Base-by-base conservation (phyloP, 2,329 filamentous ascomycete species). In the Pseudogymnoascus sp. region DNA sequence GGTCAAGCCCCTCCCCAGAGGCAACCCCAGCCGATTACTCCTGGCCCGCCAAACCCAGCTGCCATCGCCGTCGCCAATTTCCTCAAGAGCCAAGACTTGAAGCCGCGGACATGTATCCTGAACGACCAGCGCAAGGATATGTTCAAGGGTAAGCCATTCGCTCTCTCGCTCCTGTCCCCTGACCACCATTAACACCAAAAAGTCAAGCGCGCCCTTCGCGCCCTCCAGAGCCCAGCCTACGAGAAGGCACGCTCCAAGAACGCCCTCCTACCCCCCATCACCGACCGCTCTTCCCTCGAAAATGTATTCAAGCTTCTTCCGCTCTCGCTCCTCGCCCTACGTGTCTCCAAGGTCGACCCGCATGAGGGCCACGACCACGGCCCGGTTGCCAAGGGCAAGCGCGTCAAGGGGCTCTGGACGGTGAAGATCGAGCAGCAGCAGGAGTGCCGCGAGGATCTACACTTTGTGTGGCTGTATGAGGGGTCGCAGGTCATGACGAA, bases 41-140 rank as follows among this genome's bases (percentile, higher is more conserved):
- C 88, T 3, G 89, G 89, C 1, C 91, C 93, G 23, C 91, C 93
- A 4, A 94, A 96, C 69, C 93, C 93, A 39, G 86, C 92, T 71
- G 92, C 92, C 19, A 78, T 97, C 52, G 92, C 92, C 7, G 83
- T 99, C 62, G 95, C 94, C 68, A 88, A 91, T 71, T 99, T 96
- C 77, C 78, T 99, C 64, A 86, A 87, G 68, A 76, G 83, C 63
- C 92, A 97, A 77, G 85, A 94, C 64, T 78, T 99, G 67, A 99
- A 99, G 82, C 82, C 84, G 16, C 83, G 94, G 66, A 97, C 92
- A 16, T 93, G 90, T 74, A 95, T 99, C 67, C 83, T 97, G 67
- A 92, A 97, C 68, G 94, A 94, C 70, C 92, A 97, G 81, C 85
- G 94, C 71, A 97, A 96, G 78, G 93, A 99, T 68, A 95, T 99